Evolutionary conservation across 306 rosid species (phyloP).

Genomic region (Cicer arietinum): DNA sequence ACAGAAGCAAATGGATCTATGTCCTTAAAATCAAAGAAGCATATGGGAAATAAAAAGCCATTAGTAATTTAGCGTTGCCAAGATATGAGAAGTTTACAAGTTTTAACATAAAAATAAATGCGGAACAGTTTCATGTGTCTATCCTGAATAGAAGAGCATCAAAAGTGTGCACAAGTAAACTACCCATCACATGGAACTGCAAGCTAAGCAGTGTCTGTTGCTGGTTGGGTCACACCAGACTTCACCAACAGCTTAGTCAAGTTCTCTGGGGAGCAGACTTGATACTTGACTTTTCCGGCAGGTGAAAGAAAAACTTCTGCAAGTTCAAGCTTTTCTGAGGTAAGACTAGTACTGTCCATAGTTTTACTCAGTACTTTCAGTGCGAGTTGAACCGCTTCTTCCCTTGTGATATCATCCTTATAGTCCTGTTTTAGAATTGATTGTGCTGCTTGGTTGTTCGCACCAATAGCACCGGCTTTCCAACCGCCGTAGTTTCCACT

Average conservation of each 20-base stretch:
- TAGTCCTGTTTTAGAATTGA: slow-evolving; percentile 62
- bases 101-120: slow-evolving; percentile 25
- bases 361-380: slow-evolving; percentile 58
- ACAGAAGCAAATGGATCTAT: background rate
- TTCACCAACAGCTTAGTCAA: slow-evolving; percentile 59
- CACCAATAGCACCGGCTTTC: slow-evolving; percentile 63
- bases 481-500: slow-evolving; percentile 67
- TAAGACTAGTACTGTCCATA: slow-evolving; percentile 61
- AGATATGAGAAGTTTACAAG: slow-evolving; percentile 10
- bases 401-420: slow-evolving; percentile 61
- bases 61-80: slow-evolving; percentile 26
- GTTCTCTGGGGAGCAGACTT: slow-evolving; percentile 55
- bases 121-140: slow-evolving; percentile 10
- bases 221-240: slow-evolving; percentile 57
- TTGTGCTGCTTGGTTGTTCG: slow-evolving; percentile 63
- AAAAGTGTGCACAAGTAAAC: slow-evolving; percentile 16
- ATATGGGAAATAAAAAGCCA: slow-evolving; percentile 33
- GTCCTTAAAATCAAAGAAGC: slow-evolving; percentile 14
- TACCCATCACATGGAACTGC: slow-evolving; percentile 31
- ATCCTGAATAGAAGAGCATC: slow-evolving; percentile 27
- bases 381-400: slow-evolving; percentile 63
- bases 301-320: slow-evolving; percentile 60
- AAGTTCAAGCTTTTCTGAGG: slow-evolving; percentile 61
- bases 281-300: slow-evolving; percentile 56
- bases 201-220: slow-evolving; percentile 55